These are phyloP conservation scores for Lentinula guzmanii DNA, from an alignment of 768 basidiomycete genomes.

Conservation along the genomic window DNA sequence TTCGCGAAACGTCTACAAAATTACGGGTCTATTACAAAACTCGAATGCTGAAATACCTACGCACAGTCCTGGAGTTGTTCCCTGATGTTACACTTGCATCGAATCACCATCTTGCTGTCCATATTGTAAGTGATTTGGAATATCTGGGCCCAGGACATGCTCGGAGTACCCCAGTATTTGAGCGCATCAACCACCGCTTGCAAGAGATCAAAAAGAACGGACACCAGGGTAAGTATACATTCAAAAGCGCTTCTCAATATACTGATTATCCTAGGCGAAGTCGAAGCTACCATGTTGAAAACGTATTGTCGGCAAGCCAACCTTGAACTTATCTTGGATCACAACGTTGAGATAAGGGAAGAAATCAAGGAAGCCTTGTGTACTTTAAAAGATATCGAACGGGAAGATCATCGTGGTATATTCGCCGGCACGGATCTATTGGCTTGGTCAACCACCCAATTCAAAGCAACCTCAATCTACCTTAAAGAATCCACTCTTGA, in stretches of 20 bases:
- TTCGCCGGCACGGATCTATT: not conserved
- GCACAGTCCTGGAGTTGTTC: too few relatives aligned
- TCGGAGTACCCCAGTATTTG: conserved; percentile 21
- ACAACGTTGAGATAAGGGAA: conserved; percentile 4
- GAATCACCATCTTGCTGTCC: conserved; percentile 17
- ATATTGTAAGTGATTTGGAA: conserved; percentile 14
- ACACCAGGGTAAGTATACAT: conserved; percentile 11
- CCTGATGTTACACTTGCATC: too few relatives aligned
- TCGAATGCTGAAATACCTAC: too few relatives aligned
- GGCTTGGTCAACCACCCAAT: not conserved
- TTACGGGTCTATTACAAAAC: too few relatives aligned
- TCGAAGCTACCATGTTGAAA: conserved; percentile 13
- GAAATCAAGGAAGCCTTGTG: conserved; percentile 7
- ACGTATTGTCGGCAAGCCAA: conserved; percentile 8
- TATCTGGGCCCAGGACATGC: conserved; percentile 21
- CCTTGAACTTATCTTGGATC: conserved; percentile 9
- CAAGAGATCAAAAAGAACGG: conserved; percentile 19
- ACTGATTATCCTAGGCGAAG: conserved; percentile 7
- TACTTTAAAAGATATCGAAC: conserved; percentile 6
- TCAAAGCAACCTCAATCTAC: not conserved
- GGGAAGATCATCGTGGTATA: conserved; percentile 12
- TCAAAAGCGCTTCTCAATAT: not conserved
- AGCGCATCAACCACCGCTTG: conserved; percentile 21
- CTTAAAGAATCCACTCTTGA: not conserved
- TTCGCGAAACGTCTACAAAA: too few relatives aligned